These are phyloP conservation scores for Thozetella sp. DNA, from an alignment of 495 filamentous ascomycete genomes.

Conservation along the genomic window DNA sequence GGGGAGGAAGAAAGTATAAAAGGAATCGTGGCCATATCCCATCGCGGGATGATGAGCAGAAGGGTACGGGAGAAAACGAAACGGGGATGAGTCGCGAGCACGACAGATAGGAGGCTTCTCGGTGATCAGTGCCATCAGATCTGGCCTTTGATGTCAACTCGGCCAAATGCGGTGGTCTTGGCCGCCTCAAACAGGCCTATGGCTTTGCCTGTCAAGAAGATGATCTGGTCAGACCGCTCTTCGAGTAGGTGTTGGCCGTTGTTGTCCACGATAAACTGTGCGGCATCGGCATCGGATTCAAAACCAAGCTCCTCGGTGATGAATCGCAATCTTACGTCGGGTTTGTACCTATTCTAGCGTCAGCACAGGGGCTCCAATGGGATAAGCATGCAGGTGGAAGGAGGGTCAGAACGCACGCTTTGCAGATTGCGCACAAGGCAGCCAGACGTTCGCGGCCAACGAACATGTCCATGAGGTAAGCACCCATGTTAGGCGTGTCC, in stretches of 20 bases:
- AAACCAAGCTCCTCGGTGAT: constrained; percentile 95
- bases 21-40: not conserved
- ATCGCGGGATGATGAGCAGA: constrained; percentile 13
- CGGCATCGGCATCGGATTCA: constrained; percentile 87
- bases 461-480: constrained; percentile 99
- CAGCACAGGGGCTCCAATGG: constrained; percentile 21
- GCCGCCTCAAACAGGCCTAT: constrained; percentile 71
- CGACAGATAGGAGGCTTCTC: no score
- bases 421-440: constrained; percentile 88
- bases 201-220: constrained; percentile 77
- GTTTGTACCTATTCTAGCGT: constrained; percentile 74
- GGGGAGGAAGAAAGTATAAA: not conserved
- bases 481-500: constrained; percentile 95
- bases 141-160: constrained; percentile 96
- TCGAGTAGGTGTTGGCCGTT: constrained; percentile 75
- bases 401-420: constrained; percentile 70
- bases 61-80: constrained; percentile 15
- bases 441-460: constrained; percentile 89
- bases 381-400: not conserved
- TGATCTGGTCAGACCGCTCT: constrained; percentile 72
- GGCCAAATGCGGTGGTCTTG: constrained; percentile 71
- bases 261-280: constrained; percentile 83
- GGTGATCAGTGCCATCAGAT: constrained; percentile 65
- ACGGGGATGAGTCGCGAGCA: no score
- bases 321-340: constrained; percentile 84